Base-by-base conservation (phyloP, 352 stramenopile species). In the Globisporangium cylindrosporum region DNA sequence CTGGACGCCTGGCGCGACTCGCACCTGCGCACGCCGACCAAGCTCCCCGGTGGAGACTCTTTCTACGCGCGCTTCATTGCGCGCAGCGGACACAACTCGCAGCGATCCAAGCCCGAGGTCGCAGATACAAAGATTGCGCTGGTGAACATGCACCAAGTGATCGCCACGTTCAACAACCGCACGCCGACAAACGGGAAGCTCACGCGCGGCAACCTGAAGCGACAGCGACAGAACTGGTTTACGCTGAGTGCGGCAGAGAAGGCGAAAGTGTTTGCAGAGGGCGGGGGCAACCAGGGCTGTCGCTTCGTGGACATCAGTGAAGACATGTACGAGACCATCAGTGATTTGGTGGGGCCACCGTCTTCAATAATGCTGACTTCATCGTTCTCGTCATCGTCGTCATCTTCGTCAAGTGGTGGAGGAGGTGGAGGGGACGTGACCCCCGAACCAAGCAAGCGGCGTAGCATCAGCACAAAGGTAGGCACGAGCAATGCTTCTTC, bases 21-120 rank as follows among this genome's bases (percentile, higher is more conserved):
- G 27, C 57, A 64, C 55, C 15, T 51, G 41, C 54, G 57, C 54
- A 57, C 56, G 41, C 64, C 64, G 4, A 62, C 54, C 25, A 62
- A 53, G 22, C 55, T 69, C 1, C 64, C 55, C 12, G 54, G 57
- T 18, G 57, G 54, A 5, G 57, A 62, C 27, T 46, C 64, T 41
- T 48, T 69, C 41, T 69, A 69, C 55, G 64, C 64, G 54, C 64
- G 64, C 38, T 69, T 69, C 55, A 53, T 69, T 9, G 64, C 54
- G 22, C 64, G 61, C n/a, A 69, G 63, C 32, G 56, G 56, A 46
- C 55, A 69, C 25, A 64, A 60, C 36, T 62, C 55, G 14, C 54
- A 51, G 64, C 64, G 64, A 1, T 64, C 64, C 10, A 69, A 69
- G 55, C 64, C 64, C 25, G 64, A 69, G 36, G 55, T 69, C 38